Conservation (phyloP, 2,329 filamentous ascomycete species). For the Aspergillus sp. region DNA sequence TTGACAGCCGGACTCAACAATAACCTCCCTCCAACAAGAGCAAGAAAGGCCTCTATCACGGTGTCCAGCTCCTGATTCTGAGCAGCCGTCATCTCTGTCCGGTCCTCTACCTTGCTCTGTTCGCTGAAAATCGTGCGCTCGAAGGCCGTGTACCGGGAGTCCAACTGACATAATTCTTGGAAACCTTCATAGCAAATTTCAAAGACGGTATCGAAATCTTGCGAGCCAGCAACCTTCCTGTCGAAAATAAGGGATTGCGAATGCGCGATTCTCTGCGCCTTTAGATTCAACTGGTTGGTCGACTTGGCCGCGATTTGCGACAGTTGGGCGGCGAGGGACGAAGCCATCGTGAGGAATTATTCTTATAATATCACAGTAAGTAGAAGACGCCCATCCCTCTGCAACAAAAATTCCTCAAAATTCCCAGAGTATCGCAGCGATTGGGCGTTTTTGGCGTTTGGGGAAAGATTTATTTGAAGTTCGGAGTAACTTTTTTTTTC, state of each 20-base stretch:
- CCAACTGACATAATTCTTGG: slow-evolving; percentile 81
- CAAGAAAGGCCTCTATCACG: slow-evolving; percentile 74
- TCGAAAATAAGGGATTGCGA: slow-evolving; percentile 95
- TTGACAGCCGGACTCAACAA: slow-evolving; percentile 83
- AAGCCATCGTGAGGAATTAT: slow-evolving; percentile 55
- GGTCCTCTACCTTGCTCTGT: slow-evolving; percentile 83
- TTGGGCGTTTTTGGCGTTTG: not conserved
- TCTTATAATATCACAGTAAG: slow-evolving; percentile 7
- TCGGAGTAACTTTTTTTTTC: slow-evolving; percentile 29
- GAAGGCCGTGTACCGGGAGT: slow-evolving; percentile 70
- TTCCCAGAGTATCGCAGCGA: not conserved
- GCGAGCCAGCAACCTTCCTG: slow-evolving; percentile 70
- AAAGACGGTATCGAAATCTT: slow-evolving; percentile 86
- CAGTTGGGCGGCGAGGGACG: slow-evolving; percentile 86
- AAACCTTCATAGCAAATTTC: slow-evolving; percentile 83
- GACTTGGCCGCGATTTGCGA: slow-evolving; percentile 85
- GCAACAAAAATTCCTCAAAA: slow-evolving; percentile 2
- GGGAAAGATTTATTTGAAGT: not conserved
- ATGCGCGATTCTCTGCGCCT: slow-evolving; percentile 85
- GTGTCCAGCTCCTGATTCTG: slow-evolving; percentile 78
- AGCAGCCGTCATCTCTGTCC: slow-evolving; percentile 69
- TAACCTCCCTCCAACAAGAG: slow-evolving; percentile 67
- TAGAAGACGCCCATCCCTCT: slow-evolving; percentile 15
- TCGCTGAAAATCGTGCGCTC: slow-evolving; percentile 79
- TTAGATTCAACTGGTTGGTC: slow-evolving; percentile 83